Conservation (phyloP, 2,329 filamentous ascomycete species). For the Stagonosporopsis vannaccii region DNA sequence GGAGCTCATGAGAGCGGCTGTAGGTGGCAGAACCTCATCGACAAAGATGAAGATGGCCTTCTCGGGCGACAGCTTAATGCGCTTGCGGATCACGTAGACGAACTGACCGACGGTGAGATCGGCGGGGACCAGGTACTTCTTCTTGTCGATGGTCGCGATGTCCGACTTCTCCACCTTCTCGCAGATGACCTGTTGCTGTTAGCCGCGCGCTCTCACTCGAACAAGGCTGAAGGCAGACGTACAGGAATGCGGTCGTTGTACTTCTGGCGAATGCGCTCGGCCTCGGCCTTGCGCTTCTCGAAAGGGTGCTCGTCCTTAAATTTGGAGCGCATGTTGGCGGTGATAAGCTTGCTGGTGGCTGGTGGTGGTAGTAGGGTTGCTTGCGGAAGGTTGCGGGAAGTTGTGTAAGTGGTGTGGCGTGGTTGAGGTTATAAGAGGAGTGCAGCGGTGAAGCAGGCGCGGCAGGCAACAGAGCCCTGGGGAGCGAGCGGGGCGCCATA, state of each 20-base stretch:
- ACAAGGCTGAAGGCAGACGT: conserved; percentile 55
- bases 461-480: conserved; percentile 39
- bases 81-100: conserved; percentile 99
- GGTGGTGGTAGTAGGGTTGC: conserved; percentile 21
- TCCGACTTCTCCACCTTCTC: conserved; percentile 73
- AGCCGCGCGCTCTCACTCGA: conserved; percentile 17
- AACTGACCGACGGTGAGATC: conserved; percentile 99
- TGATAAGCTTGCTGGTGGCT: conserved; percentile 16
- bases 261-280: conserved; percentile 98
- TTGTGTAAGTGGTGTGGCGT: conserved; percentile 26
- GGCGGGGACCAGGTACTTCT: conserved; percentile 98
- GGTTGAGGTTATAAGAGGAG: conserved; percentile 34
- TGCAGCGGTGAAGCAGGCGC: conserved; percentile 46
- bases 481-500: conserved; percentile 33
- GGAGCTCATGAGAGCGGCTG: conserved; percentile 97
- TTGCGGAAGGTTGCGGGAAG: conserved; percentile 9
- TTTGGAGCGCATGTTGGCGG: conserved; percentile 85
- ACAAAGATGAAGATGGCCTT: conserved; percentile 99
- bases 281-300: conserved; percentile 99
- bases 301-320: conserved; percentile 99
- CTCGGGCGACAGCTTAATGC: conserved; percentile 98
- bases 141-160: conserved; percentile 99
- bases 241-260: conserved; percentile 98
- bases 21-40: conserved; percentile 95
- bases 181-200: conserved; percentile 78